Evolutionary conservation across 2,329 filamentous ascomycete genomes (phyloP), one percentile per base, ranked within the genome.

Genomic region (Colletotrichum cordylinicola): DNA sequence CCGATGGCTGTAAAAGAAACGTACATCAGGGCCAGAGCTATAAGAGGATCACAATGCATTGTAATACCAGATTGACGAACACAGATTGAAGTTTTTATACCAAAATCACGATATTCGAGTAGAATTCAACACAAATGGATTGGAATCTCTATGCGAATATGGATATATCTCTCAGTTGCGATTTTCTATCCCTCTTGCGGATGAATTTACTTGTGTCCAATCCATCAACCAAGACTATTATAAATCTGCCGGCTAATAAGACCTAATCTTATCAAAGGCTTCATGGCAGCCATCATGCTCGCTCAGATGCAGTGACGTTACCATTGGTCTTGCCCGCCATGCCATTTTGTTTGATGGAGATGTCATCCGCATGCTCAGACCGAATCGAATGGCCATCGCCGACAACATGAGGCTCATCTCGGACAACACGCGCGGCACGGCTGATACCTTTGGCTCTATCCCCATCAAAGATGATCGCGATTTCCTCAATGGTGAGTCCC

Each of bases 401-500:
- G n/a, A 56, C 4, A 9, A 2, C 21, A 4, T 27, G 52, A 27
- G 52, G 52, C 12, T 56, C 12, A 2, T 56, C 52, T 4, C 52
- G 52, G 21, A 56, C 21, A 56, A 56, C 52, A 24, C 21, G 52
- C 3, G 52, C 52, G 16, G 52, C 24, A 16, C n/a, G 52, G 21
- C 12, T 56, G 52, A 56, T 27, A 27, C 52, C 52, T 56, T 56
- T 56, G 6, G 52, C 52, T 62, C 29, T 21, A 62, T 62, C 29
- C 18, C 62, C 81, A 6, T 83, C 82, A n/a, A 83, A 84, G 6
- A 83, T 74, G 4, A 77, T 78, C 7, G 76, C 77, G 21, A 83
- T 81, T 67, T 84, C 80, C 64, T 84, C 82, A 2, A 83, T 74
- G 1, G 78, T 81, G 4, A 78, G 76, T 0, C 82, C 82, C 72